Base-by-base conservation (phyloP, 2,329 filamentous ascomycete genomes). In the Onygenales sp. region DNA sequence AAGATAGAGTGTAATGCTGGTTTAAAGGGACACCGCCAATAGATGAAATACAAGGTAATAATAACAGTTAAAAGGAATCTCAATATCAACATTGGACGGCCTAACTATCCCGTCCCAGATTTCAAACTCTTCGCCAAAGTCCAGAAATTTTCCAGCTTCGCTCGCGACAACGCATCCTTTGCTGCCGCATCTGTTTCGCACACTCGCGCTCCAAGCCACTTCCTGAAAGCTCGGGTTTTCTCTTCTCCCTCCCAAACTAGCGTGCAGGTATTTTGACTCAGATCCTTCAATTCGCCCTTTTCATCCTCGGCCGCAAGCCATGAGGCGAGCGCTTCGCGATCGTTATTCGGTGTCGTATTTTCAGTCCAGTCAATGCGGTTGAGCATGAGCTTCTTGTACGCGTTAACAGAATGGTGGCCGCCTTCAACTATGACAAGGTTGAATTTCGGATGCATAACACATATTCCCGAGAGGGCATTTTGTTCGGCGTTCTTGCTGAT, bases 61-160 rank as follows among this genome's bases (percentile, higher is more conserved):
- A 44, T 9, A 27, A 46, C 27, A 5, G 46, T 43, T 7, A 50
- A 50, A 35, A 14, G 7, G 43, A 35, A 21, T 14, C 31, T 31
- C 14, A 43, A 27, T 36, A 35, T 14, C 14, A n/a, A 36, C 3
- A 11, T 41, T 14, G 11, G 38, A 14, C 31, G n/a, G 3, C 27
- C 11, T 21, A 14, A 7, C 35, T 21, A 51, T 10, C 6, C 13
- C 10, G 32, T 9, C 43, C 32, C 50, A 41, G n/a, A 17, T 36
- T 75, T 76, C 54, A 72, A 69, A 56, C 73, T 88, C 76, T 94
- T 95, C 0, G 91, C 92, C 61, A 93, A 72, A 8, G 86, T 86
- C 93, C 93, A 98, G 65, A 98, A 92, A 63, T 86, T 95, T 63
- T 97, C 92, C 80, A 97, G 87, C 76, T 95, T 96, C 5, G 84